Base-by-base conservation (phyloP, 176 grass and related monocot genomes). In the Aegilops speltoides region DNA sequence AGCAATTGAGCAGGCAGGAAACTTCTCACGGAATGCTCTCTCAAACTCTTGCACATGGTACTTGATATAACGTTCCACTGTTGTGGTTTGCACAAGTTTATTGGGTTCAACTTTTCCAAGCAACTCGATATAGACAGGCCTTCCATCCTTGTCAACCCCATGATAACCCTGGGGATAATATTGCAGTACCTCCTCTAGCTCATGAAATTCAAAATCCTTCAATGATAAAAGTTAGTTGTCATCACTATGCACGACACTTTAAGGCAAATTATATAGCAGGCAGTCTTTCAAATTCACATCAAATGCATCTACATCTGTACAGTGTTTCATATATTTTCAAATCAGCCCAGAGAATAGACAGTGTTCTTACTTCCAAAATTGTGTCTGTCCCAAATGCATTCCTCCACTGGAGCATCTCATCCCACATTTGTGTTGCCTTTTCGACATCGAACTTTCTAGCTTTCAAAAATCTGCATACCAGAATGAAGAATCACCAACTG, bases 11-110 rank as follows among this genome's bases (percentile, higher is more conserved):
- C 97, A 99, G 80, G 97, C 90, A 56, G 94, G 89, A 91, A 99
- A 99, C 71, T 94, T 99, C 89, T 99, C 94, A 40, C 73, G 48
- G 61, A 99, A 94, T 77, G 97, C 92, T 89, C 87, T 96, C 89
- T 99, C 97, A 85, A 99, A 99, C 63, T 94, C 94, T 52, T 96
- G 92, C 11, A 99, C 94, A 75, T 99, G 97, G 81, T 99, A 99
- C 83, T 92, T 99, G 78, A 99, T 88, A 78, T 99, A 96, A 25
- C 97, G 88, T 26, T 99, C 97, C 73, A 94, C 69, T 43, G 94
- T 94, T 20, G 97, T 99, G 73, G 96, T 90, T 77, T 93, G 92
- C 77, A 94, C 87, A 89, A 99, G 90, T 73, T 94, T 99, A 79
- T 88, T 96, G 13, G 97, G 97, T 45, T 99, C 97, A 54, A 94